Evolutionary conservation across 1,139 yeast species (phyloP).

Genomic region (Diutina ranongensis): DNA sequence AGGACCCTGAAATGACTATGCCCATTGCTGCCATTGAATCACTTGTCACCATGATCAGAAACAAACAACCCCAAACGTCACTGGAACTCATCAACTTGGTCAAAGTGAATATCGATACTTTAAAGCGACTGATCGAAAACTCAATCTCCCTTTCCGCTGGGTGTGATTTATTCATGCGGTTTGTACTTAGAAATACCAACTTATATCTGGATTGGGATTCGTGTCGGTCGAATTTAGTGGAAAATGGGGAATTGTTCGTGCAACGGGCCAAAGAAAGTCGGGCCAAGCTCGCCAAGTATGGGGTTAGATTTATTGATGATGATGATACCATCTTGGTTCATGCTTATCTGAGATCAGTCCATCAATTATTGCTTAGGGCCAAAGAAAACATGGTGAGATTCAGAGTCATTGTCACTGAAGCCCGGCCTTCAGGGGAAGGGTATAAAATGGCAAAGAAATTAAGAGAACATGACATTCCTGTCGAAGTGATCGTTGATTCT

Average conservation of each 20-base stretch:
- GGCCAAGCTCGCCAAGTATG: constrained; percentile 77
- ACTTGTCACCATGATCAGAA: constrained; percentile 67
- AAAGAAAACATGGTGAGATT: constrained; percentile 67
- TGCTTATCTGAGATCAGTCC: constrained; percentile 86
- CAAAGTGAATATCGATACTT: constrained; percentile 59
- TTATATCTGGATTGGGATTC: constrained; percentile 92
- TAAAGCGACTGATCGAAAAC: constrained; percentile 75
- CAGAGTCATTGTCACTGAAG: constrained; percentile 85
- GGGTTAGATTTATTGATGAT: constrained; percentile 82
- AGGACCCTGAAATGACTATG: constrained; percentile 94
- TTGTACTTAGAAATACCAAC: constrained; percentile 81
- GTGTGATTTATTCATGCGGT: constrained; percentile 91
- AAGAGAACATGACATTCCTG: constrained; percentile 77
- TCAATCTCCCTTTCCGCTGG: constrained; percentile 94
- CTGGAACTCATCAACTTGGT: constrained; percentile 81
- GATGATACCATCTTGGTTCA: constrained; percentile 88
- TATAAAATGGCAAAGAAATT: constrained; percentile 59
- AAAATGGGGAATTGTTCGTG: constrained; percentile 86
- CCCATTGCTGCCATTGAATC: constrained; percentile 98
- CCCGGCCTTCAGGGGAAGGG: constrained; percentile 81
- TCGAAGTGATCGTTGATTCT: constrained; percentile 79
- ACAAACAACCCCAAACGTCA: constrained; percentile 83
- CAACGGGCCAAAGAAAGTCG: constrained; percentile 88
- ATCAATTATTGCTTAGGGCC: constrained; percentile 64
- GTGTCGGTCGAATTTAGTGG: constrained; percentile 80